A percentile compares a stretch with the other conserved stretches of the same genome.
phyloP scores from a whole-genome alignment of 371 early-diverging fungal species.

The Mortierella sp. region DNA sequence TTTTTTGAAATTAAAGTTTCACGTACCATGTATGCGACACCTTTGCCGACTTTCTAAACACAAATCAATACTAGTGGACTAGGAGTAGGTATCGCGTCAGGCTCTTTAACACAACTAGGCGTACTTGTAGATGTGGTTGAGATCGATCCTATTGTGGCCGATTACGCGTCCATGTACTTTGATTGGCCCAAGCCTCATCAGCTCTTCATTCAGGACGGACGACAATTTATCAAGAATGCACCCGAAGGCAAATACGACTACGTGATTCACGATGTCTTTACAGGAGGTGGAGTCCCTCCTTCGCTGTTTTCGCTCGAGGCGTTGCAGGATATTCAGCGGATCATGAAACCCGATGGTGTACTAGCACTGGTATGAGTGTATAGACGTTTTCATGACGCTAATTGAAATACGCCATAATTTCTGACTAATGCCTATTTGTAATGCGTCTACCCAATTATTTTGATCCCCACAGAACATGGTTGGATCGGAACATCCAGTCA shows the following conservation, averaged over 20 bases:
- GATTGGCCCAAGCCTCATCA: slow-evolving; percentile 62
- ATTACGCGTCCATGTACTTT: slow-evolving; percentile 76
- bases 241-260: slow-evolving; percentile 71
- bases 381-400: background rate
- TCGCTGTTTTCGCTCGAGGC: slow-evolving; percentile 77
- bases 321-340: slow-evolving; percentile 63
- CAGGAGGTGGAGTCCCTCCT: slow-evolving; percentile 80
- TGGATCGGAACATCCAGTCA: slow-evolving; percentile 57
- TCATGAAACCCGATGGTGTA: slow-evolving; percentile 79
- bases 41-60: no score
- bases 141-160: slow-evolving; percentile 76
- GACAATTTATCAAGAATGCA: slow-evolving; percentile 67
- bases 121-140: slow-evolving; percentile 81
- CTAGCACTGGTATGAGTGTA: slow-evolving; percentile 70
- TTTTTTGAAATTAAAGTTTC: no score
- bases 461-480: slow-evolving; percentile 81
- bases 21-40: no score
- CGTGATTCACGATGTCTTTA: slow-evolving; percentile 90
- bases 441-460: no score
- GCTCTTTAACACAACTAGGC: slow-evolving; percentile 66
- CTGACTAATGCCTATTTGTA: background rate
- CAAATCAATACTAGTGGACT: slow-evolving; percentile 66
- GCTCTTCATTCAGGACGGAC: slow-evolving; percentile 75
- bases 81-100: slow-evolving; percentile 82
- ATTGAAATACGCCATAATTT: background rate